phyloP scores from a whole-genome alignment of 495 filamentous ascomycete genomes.

The Penicillium bialowiezense region DNA sequence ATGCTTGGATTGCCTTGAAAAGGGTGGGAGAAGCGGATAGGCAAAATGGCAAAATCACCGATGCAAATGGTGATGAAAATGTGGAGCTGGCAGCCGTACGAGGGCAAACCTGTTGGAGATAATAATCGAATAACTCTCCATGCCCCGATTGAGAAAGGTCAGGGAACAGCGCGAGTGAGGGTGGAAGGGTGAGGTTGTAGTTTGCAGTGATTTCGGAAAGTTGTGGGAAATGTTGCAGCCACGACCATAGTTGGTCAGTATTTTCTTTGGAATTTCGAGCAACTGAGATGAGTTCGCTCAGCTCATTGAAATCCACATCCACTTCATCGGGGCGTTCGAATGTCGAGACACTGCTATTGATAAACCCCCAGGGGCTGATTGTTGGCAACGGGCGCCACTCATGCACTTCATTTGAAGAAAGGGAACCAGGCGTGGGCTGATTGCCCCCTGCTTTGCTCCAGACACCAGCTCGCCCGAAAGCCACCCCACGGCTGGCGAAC shows the following conservation, averaged over 20 bases:
- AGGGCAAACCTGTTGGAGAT: conserved; percentile 42
- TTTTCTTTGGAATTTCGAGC: not conserved
- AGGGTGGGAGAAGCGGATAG: conserved; percentile 35
- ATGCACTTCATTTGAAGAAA: conserved; percentile 17
- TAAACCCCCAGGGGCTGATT: conserved; percentile 35
- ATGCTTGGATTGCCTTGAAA: conserved; percentile 39
- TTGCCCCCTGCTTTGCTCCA: conserved; percentile 33
- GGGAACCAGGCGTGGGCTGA: conserved; percentile 10
- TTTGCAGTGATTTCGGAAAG: not conserved
- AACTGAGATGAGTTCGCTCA: conserved; percentile 20
- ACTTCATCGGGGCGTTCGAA: conserved; percentile 31
- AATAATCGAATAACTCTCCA: conserved; percentile 40
- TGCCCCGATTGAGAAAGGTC: conserved; percentile 23
- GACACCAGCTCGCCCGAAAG: conserved; percentile 43
- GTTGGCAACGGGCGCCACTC: conserved; percentile 31
- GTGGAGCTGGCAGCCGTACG: conserved; percentile 38
- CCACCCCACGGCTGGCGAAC: conserved; percentile 41
- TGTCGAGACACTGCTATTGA: conserved; percentile 34
- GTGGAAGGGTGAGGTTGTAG: conserved; percentile 8
- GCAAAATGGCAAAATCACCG: conserved; percentile 38
- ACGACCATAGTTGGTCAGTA: conserved; percentile 3
- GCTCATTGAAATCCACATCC: conserved; percentile 28
- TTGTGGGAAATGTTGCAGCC: conserved; percentile 1
- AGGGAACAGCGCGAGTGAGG: conserved; percentile 30
- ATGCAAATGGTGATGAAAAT: conserved; percentile 39